These are phyloP conservation scores for Hemileccinum rubropunctum DNA, from an alignment of 768 basidiomycete genomes.

Conservation along the genomic window DNA sequence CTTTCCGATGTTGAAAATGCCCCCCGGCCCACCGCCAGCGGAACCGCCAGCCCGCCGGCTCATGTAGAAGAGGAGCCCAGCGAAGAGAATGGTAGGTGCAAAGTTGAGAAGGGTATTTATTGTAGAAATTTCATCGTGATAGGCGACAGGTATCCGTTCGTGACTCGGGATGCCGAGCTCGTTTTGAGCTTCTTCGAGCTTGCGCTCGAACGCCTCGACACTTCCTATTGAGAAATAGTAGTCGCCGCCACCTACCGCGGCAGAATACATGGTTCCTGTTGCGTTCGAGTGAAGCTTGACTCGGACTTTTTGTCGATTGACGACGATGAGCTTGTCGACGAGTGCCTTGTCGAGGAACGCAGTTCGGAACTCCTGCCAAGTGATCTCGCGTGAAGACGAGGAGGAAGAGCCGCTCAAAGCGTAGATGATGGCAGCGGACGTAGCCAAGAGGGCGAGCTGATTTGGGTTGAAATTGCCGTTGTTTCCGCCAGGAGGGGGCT, in stretches of 20 bases:
- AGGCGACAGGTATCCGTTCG: conserved; percentile 95
- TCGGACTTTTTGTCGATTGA: conserved; percentile 88
- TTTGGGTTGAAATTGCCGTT: conserved; percentile 53
- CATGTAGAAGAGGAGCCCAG: conserved; percentile 88
- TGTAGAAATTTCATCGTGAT: conserved; percentile 91
- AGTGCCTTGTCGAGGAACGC: conserved; percentile 96
- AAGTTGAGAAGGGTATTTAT: conserved; percentile 82
- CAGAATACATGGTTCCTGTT: conserved; percentile 72
- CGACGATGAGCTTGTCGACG: conserved; percentile 89
- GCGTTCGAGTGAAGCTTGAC: conserved; percentile 93
- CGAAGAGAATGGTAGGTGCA: conserved; percentile 91
- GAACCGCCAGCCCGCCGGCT: conserved; percentile 65
- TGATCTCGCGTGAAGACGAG: conserved; percentile 79
- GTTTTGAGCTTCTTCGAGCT: conserved; percentile 88
- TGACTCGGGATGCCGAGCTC: conserved; percentile 90
- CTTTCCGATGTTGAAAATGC: conserved; percentile 97
- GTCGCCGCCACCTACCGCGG: conserved; percentile 51
- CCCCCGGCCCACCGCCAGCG: conserved; percentile 66
- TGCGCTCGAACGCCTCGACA: conserved; percentile 94
- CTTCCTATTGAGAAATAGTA: conserved; percentile 98
- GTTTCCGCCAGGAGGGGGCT: conserved; percentile 44
- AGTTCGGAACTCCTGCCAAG: conserved; percentile 99
- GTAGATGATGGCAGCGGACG: conserved; percentile 62
- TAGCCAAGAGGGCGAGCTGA: conserved; percentile 58
- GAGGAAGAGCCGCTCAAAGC: conserved; percentile 49